These are phyloP conservation scores for Aspergillus viridinutans DNA, from an alignment of 2,329 filamentous ascomycete species.

Conservation along the genomic window DNA sequence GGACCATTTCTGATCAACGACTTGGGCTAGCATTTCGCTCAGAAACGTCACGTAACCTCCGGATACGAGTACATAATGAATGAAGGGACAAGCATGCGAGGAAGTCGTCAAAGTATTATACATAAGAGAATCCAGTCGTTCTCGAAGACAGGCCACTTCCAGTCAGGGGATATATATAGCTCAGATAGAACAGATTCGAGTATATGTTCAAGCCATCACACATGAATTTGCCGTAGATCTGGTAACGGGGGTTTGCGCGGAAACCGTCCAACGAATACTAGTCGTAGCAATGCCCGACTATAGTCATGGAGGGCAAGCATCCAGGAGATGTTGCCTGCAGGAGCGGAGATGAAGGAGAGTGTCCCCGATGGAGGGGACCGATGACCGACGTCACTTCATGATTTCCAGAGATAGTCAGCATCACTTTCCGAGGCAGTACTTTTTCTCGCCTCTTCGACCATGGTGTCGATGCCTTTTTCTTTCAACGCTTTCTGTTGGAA, in stretches of 20 bases:
- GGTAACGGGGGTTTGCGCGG: neutral
- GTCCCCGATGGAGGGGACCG: neutral
- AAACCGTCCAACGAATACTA: neutral
- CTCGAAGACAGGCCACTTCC: neutral
- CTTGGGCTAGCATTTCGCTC: neutral
- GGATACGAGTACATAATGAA: neutral
- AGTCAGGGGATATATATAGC: neutral
- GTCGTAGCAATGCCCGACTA: neutral
- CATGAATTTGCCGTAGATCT: neutral
- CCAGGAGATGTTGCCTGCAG: neutral
- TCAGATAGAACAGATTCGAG: neutral
- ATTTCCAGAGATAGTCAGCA: conserved; percentile 55
- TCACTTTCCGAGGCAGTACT: conserved; percentile 81
- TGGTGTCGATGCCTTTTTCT: conserved; percentile 83
- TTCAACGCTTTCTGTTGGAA: conserved; percentile 70
- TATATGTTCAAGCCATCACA: neutral
- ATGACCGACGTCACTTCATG: conserved; percentile 8
- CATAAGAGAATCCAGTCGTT: neutral
- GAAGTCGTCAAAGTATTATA: neutral
- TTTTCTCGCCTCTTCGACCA: conserved; percentile 85
- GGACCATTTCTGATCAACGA: neutral
- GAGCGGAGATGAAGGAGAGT: neutral
- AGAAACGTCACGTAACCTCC: neutral
- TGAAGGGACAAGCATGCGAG: neutral
- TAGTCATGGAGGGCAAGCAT: neutral